These are phyloP conservation scores for Cutaneotrichosporon mucoides DNA, from an alignment of 1,284 basidiomycete species.

Conservation along the genomic window DNA sequence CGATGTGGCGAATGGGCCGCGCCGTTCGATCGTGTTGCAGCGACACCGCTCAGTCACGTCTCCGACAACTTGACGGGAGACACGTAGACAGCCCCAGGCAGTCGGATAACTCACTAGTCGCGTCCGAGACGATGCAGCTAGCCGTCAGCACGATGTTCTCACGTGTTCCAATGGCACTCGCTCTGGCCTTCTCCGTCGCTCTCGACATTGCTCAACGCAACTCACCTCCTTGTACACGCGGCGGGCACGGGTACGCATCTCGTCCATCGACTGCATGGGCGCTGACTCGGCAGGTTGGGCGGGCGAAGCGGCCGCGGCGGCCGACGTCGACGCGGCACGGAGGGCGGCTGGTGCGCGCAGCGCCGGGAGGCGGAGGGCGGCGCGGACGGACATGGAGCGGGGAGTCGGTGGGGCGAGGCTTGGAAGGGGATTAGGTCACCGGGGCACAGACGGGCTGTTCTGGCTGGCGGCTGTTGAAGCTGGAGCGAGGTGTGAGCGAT, in stretches of 20 bases:
- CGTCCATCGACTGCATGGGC: slow-evolving; percentile 13
- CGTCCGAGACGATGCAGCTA: slow-evolving; percentile 48
- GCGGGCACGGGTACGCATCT: slow-evolving; percentile 38
- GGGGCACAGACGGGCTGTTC: background rate
- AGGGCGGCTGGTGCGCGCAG: background rate
- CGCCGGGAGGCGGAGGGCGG: slow-evolving; percentile 4
- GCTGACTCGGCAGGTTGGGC: background rate
- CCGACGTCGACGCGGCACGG: slow-evolving; percentile 11
- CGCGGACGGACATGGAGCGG: slow-evolving; percentile 9
- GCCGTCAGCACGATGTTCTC: background rate
- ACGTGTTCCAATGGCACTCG: too few relatives aligned
- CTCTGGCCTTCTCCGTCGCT: too few relatives aligned
- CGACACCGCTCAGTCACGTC: too few relatives aligned
- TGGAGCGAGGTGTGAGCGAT: background rate
- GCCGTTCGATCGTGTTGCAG: too few relatives aligned
- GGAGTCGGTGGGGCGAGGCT: background rate
- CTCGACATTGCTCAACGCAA: background rate
- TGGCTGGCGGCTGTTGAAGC: too few relatives aligned
- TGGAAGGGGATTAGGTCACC: too few relatives aligned
- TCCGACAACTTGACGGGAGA: background rate
- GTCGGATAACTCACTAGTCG: slow-evolving; percentile 41
- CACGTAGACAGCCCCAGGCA: background rate
- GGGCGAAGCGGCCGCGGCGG: slow-evolving; percentile 3
- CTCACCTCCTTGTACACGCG: slow-evolving; percentile 49
- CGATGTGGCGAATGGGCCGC: too few relatives aligned